Evolutionary conservation across 257 asterid genomes (phyloP).

Genomic region (Solanum sitiens): DNA sequence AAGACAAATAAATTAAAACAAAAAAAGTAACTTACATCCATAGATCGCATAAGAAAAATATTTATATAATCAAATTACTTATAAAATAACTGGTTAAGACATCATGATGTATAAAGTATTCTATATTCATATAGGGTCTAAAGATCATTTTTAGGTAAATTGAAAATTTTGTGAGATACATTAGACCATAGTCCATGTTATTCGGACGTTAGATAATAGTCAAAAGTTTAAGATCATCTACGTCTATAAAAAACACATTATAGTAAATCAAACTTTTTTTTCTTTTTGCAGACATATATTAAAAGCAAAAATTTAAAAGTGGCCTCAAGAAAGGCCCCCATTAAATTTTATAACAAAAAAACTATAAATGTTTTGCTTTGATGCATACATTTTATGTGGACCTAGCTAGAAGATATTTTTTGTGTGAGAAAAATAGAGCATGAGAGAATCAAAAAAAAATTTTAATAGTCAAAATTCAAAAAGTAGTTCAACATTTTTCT

Average conservation of each 20-base stretch:
- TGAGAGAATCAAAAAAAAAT: neutral
- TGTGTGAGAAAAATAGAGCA: neutral
- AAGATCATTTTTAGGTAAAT: neutral
- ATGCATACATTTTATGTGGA: neutral
- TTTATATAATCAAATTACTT: neutral
- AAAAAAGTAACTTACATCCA: no score
- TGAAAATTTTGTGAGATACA: neutral
- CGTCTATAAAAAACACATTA: neutral
- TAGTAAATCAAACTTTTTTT: neutral
- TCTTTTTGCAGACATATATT: neutral
- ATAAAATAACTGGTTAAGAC: neutral
- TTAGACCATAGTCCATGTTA: neutral
- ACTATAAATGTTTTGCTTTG: neutral
- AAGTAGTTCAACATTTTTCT: neutral
- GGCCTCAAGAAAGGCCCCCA: neutral
- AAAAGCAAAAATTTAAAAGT: neutral
- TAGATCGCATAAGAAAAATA: no score
- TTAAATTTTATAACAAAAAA: neutral
- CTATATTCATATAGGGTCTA: neutral
- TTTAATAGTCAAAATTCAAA: neutral
- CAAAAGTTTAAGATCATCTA: neutral
- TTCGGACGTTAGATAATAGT: neutral
- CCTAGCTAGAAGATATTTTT: neutral
- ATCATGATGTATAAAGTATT: neutral
- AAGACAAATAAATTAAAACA: no score